Base-by-base conservation (phyloP, 495 filamentous ascomycete genomes). In the Oleoguttula mirabilis region DNA sequence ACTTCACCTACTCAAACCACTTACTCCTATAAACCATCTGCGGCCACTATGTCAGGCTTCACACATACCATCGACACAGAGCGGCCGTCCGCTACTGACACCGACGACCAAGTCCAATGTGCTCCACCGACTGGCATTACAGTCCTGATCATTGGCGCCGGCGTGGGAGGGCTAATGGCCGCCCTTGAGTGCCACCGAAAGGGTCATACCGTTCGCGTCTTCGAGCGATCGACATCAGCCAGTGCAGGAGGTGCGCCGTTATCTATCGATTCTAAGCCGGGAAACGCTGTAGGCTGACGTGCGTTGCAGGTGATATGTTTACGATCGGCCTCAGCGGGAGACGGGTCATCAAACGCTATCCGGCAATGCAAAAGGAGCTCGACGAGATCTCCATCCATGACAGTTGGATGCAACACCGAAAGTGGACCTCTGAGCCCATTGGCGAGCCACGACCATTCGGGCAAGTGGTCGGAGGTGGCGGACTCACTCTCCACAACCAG, bases 121-220 rank as follows among this genome's bases (percentile, higher is more conserved):
- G 27, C 14, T 24, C 41, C 43, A 17, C 22, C 40, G 10, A 72
- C 60, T 15, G 73, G 73, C 15, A 75, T 79, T 45, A 63, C 72
- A 36, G 66, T 80, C 15, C 56, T 79, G n/a, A 68, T 80, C 34
- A 68, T 80, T 12, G 77, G 77, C 7, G 72, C 61, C 4, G 78
- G 78, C 31, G 68, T 81, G 22, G 78, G 68, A 25, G 78, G 77
- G 4, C 61, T 81, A 15, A 75, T 72, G 0, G 70, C 72, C 1
- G 68, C 73, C 14, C 68, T 81, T 14, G 77, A 82, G 60, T 76
- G 72, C 45, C 51, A 64, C 33, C 66, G 75, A 16, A 76, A 82
- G 56, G 77, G 76, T 3, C 76, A 82, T 45, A 69, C 63, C 28
- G 78, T 78, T 22, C 56, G 58, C 25, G 56, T 78, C 23, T 47